Base-by-base conservation (phyloP, 1,284 basidiomycete species). In the Chalciporus piperatoides region DNA sequence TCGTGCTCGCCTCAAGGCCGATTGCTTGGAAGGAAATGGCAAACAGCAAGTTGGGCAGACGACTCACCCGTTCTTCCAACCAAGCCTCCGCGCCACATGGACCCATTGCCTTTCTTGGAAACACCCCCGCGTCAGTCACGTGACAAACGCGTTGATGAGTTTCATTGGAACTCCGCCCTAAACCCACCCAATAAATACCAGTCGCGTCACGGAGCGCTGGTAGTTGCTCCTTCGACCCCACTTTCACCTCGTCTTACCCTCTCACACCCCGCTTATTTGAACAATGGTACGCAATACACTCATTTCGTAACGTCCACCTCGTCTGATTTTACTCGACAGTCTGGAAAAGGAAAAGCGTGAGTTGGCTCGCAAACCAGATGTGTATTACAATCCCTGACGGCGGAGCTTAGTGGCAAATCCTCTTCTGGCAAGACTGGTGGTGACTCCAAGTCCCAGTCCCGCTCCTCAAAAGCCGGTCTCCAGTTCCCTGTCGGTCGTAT, bases 401-500 rank as follows among this genome's bases (percentile, higher is more conserved):
- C n/a, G 5, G 25, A 17, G 23, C n/a, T 6, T 46, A 78, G 78
- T 65, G 78, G 78, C 59, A 82, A 81, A 56, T 76, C 77, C 41
- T 75, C 78, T 56, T 80, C 73, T 59, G 78, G 78, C 23, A 80
- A 78, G 64, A 75, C 74, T 44, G 74, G 75, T 59, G 75, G 72
- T 57, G 80, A 74, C 21, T 55, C 67, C 53, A 78, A 76, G 63
- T 68, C 72, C 7, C 71, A 81, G 63, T 85, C 88, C 51, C 84
- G 86, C 56, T 92, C 89, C 33, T 75, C 81, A 54, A 90, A 88
- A 73, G 81, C 81, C 33, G 89, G 89, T 54, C 76, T 92, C 58
- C 86, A 86, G 69, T 89, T 93, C 75, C 89, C 91, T 53, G 90
- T 93, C 58, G 86, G 86, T 70, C 88, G 91, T 80, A 87, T 93